Conservation (phyloP, 108 stramenopile species). For the Cyclotella baltica region DNA sequence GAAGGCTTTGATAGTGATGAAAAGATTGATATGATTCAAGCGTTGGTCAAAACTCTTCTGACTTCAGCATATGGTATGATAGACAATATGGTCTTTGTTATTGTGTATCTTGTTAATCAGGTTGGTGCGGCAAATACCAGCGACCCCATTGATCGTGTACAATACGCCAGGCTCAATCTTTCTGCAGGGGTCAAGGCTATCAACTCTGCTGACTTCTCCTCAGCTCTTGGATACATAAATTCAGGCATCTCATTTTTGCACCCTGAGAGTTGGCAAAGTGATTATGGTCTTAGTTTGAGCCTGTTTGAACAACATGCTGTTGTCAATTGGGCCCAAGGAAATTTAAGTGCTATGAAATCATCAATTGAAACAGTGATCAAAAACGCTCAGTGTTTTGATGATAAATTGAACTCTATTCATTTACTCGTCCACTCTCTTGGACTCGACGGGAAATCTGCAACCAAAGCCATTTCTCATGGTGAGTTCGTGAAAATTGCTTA, state of each 20-base stretch:
- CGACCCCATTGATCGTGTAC: neutral
- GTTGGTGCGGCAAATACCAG: neutral
- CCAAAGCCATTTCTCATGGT: neutral
- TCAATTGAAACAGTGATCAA: conserved; percentile 1
- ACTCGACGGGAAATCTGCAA: neutral
- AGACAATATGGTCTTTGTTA: conserved; percentile 18
- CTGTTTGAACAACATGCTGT: neutral
- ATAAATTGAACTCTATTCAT: conserved; percentile 10
- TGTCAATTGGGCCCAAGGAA: conserved; percentile 16
- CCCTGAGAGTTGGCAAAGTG: neutral
- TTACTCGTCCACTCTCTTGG: neutral
- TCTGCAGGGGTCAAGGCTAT: conserved; percentile 7
- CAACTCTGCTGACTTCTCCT: conserved; percentile 13
- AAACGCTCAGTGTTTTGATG: conserved; percentile 11
- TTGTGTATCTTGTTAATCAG: conserved; percentile 12
- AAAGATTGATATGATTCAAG: neutral
- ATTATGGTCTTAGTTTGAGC: conserved; percentile 11
- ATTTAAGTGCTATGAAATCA: conserved; percentile 1
- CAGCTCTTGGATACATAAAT: conserved; percentile 1
- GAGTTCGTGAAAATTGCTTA: no score
- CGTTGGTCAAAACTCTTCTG: conserved; percentile 2
- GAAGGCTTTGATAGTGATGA: neutral
- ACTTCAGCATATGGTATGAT: neutral
- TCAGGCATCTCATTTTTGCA: conserved; percentile 16
- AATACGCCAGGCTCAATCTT: conserved; percentile 10